These are phyloP conservation scores for Saccharomyces pastorianus DNA, from an alignment of 1,139 yeast genomes.

Conservation along the genomic window DNA sequence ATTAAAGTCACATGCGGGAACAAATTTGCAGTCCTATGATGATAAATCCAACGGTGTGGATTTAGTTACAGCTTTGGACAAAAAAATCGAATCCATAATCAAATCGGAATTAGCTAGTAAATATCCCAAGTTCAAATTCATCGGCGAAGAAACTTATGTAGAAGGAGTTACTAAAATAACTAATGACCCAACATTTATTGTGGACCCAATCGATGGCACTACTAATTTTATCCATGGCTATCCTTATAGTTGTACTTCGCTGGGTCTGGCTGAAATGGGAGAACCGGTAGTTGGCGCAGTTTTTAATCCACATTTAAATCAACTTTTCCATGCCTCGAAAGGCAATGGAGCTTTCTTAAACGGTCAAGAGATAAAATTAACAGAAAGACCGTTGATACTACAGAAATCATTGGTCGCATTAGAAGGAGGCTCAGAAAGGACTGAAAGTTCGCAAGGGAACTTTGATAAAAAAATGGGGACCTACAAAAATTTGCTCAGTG, in stretches of 20 bases:
- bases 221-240: conserved; percentile 52
- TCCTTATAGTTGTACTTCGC: conserved; percentile 51
- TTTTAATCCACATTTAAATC: conserved; percentile 46
- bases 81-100: conserved; percentile 44
- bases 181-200: conserved; percentile 50
- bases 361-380: conserved; percentile 25
- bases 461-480: conserved; percentile 42
- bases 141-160: conserved; percentile 51
- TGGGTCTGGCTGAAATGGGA: conserved; percentile 43
- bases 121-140: conserved; percentile 44
- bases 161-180: conserved; percentile 39
- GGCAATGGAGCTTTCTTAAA: conserved; percentile 48
- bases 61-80: conserved; percentile 50
- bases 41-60: conserved; percentile 52
- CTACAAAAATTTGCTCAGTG: conserved; percentile 38
- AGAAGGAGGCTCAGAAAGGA: conserved; percentile 51
- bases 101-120: conserved; percentile 30
- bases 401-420: conserved; percentile 46
- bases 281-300: conserved; percentile 50
- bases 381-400: conserved; percentile 34
- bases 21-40: conserved; percentile 36
- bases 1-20: conserved; percentile 40
- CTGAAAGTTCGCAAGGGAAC: conserved; percentile 37
- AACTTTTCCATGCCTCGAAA: conserved; percentile 43
- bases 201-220: conserved; percentile 59